A percentile compares a stretch with the other conserved stretches of the same genome.
These are phyloP conservation scores for Ganoderma multipileum DNA, from an alignment of 1,284 basidiomycete genomes.

Conservation along the genomic window DNA sequence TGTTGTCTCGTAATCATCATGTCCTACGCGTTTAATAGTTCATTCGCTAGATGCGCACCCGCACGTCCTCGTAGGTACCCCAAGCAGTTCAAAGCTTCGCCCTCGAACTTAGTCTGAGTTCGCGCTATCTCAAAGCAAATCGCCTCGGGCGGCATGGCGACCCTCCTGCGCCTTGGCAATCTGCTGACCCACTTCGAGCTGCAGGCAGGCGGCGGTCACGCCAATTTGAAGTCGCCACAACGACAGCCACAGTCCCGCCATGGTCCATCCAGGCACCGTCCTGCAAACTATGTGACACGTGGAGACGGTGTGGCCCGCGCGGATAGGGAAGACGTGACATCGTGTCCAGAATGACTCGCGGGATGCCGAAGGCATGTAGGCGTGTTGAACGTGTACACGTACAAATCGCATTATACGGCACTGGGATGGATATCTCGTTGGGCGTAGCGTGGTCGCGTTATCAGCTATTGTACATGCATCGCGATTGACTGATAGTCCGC, in stretches of 20 bases:
- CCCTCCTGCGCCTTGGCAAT: neutral
- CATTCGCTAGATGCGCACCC: neutral
- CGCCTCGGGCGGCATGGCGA: neutral
- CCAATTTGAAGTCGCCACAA: neutral
- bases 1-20: conserved; percentile 2
- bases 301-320: neutral
- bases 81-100: neutral
- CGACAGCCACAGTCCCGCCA: neutral
- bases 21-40: neutral
- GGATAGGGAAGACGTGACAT: neutral
- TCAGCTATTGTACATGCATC: neutral
- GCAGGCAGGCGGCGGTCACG: neutral
- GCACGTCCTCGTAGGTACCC: neutral
- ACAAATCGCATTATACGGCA: neutral
- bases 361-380: neutral
- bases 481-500: neutral
- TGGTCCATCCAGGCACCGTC: neutral
- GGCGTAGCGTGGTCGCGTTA: neutral
- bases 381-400: neutral
- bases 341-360: neutral
- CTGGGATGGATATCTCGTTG: neutral
- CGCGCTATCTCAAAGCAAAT: neutral
- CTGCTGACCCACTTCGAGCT: neutral
- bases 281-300: neutral
- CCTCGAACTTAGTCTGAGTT: neutral